phyloP scores from a whole-genome alignment of 306 rosid species.

The Castanea sativa region DNA sequence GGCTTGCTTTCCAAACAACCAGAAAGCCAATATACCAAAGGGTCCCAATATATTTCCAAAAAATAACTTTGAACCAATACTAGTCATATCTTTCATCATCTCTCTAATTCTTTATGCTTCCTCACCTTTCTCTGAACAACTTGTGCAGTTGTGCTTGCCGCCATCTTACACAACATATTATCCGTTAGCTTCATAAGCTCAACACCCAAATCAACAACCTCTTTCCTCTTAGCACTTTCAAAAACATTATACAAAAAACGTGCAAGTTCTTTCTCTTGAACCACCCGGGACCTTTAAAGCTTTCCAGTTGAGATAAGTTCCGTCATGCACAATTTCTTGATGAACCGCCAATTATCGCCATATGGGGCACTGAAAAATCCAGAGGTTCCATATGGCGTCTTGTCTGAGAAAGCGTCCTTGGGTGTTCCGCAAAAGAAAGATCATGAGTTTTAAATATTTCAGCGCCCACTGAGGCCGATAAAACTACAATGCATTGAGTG shows the following conservation, averaged over 20 bases:
- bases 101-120: slow-evolving; percentile 28
- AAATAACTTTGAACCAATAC: slow-evolving; percentile 35
- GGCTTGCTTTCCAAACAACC: slow-evolving; percentile 44
- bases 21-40: slow-evolving; percentile 33
- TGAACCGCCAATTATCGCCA: slow-evolving; percentile 47
- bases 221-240: slow-evolving; percentile 4
- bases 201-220: slow-evolving; percentile 33
- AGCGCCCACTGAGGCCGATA: slow-evolving; percentile 34
- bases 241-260: slow-evolving; percentile 17
- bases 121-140: slow-evolving; percentile 37
- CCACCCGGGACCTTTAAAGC: background rate
- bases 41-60: slow-evolving; percentile 55
- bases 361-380: slow-evolving; percentile 47
- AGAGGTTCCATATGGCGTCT: slow-evolving; percentile 23
- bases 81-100: slow-evolving; percentile 33
- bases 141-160: slow-evolving; percentile 28
- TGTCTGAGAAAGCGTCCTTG: no score
- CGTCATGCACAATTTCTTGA: slow-evolving; percentile 39
- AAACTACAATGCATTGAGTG: slow-evolving; percentile 32
- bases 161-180: slow-evolving; percentile 47
- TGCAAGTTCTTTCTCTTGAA: background rate
- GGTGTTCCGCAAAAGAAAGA: slow-evolving; percentile 24
- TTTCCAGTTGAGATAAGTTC: slow-evolving; percentile 30
- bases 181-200: slow-evolving; percentile 50
- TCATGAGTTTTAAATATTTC: slow-evolving; percentile 46